Evolutionary conservation across 768 basidiomycete species (phyloP).

Genomic region (Coprinellus micaceus): DNA sequence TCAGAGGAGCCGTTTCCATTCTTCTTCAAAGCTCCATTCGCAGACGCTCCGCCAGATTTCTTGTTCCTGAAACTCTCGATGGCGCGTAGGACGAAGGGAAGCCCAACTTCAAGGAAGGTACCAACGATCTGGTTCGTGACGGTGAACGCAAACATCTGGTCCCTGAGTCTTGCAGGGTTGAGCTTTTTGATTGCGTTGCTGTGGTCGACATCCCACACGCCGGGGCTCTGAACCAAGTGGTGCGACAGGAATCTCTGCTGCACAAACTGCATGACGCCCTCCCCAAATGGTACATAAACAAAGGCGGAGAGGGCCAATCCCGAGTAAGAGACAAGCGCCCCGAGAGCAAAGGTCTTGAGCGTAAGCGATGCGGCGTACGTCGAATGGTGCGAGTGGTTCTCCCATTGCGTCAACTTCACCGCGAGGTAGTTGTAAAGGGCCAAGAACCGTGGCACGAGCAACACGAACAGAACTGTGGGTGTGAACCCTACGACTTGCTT

Average conservation of each 20-base stretch:
- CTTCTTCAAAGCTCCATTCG: constrained; percentile 11
- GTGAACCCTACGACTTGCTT: constrained; percentile 73
- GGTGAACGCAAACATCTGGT: constrained; percentile 91
- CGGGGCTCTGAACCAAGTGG: constrained; percentile 8
- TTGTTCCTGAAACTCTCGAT: constrained; percentile 44
- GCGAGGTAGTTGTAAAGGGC: constrained; percentile 69
- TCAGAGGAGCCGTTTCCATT: constrained; percentile 13
- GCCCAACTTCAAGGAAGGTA: constrained; percentile 71
- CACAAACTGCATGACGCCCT: constrained; percentile 66
- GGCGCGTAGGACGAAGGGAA: constrained; percentile 73
- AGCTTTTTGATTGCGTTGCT: constrained; percentile 53
- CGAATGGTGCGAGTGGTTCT: constrained; percentile 84
- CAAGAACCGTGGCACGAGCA: constrained; percentile 77
- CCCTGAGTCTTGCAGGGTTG: constrained; percentile 67
- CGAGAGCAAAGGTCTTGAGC: constrained; percentile 86
- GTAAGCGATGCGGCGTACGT: constrained; percentile 77
- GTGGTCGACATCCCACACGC: constrained; percentile 52
- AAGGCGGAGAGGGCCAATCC: constrained; percentile 92
- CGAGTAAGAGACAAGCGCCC: constrained; percentile 86
- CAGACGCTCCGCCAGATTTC: constrained; percentile 26
- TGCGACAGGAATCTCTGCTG: constrained; percentile 24
- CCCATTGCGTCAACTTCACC: constrained; percentile 74
- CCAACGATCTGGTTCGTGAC: constrained; percentile 86
- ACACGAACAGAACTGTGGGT: constrained; percentile 81
- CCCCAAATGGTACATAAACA: constrained; percentile 92